phyloP scores from a whole-genome alignment of 2,329 filamentous ascomycete species.

The Botrytis paeoniae region DNA sequence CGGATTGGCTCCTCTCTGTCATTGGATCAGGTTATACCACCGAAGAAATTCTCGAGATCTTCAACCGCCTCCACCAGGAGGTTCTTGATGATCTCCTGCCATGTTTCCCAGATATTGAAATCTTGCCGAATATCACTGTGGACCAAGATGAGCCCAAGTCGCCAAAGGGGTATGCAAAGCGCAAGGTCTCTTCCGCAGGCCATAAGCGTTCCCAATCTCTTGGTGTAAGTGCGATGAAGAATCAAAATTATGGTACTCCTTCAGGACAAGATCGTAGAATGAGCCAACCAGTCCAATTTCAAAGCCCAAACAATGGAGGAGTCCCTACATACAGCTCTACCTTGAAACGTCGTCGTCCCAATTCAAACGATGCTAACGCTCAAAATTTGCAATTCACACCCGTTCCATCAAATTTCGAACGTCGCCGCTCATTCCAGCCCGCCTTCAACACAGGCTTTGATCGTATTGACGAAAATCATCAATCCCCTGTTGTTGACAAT shows the following conservation, averaged over 20 bases:
- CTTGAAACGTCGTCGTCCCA: slow-evolving; percentile 30
- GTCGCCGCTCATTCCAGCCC: slow-evolving; percentile 4
- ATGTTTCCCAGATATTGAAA: slow-evolving; percentile 42
- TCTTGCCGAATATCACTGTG: slow-evolving; percentile 40
- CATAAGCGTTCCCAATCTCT: slow-evolving; percentile 39
- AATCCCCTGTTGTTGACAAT: neutral
- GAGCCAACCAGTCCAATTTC: slow-evolving; percentile 21
- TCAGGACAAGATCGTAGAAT: slow-evolving; percentile 24
- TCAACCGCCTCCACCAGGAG: slow-evolving; percentile 39
- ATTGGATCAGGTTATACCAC: slow-evolving; percentile 39
- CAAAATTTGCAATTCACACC: slow-evolving; percentile 4
- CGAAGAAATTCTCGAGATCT: slow-evolving; percentile 39
- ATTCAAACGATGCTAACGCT: slow-evolving; percentile 16
- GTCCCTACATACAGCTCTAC: slow-evolving; percentile 16
- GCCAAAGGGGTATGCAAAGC: slow-evolving; percentile 34
- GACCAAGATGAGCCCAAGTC: slow-evolving; percentile 34
- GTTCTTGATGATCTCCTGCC: slow-evolving; percentile 38
- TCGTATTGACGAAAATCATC: slow-evolving; percentile 16
- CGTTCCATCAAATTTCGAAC: neutral
- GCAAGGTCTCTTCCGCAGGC: slow-evolving; percentile 20
- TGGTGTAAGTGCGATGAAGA: slow-evolving; percentile 22
- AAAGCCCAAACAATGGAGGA: slow-evolving; percentile 20
- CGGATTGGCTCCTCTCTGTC: slow-evolving; percentile 35
- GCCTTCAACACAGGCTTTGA: slow-evolving; percentile 6
- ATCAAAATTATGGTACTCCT: slow-evolving; percentile 9